Percentiles rank a stretch among this genome's conserved stretches.
phyloP scores from a whole-genome alignment of 192 early-diverging fungal genomes.

The Gaertneriomyces semiglobifer region DNA sequence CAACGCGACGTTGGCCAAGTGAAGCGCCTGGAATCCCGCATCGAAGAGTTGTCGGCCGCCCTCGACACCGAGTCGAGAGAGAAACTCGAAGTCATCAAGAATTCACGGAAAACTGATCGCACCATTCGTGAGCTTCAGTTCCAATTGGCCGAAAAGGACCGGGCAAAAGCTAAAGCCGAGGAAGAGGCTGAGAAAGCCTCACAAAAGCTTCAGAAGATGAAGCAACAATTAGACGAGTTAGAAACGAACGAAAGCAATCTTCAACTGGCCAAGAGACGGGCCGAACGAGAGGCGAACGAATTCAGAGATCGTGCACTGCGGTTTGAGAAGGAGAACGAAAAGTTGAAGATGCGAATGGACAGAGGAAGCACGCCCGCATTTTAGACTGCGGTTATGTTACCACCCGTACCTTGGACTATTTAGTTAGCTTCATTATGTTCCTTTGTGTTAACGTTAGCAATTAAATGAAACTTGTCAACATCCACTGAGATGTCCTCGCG shows the following conservation, averaged over 20 bases:
- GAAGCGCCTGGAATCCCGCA: slow-evolving; percentile 55
- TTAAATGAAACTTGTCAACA: no score
- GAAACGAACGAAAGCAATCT: slow-evolving; percentile 57
- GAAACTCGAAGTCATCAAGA: slow-evolving; percentile 58
- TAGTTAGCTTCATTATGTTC: no score
- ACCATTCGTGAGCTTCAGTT: slow-evolving; percentile 82
- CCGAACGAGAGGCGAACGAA: slow-evolving; percentile 67
- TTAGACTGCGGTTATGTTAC: not conserved
- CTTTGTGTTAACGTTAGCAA: no score
- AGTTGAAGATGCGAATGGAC: slow-evolving; percentile 38
- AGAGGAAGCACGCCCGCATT: slow-evolving; percentile 28
- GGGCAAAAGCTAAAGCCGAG: slow-evolving; percentile 59
- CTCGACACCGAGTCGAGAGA: slow-evolving; percentile 63
- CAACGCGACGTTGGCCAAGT: slow-evolving; percentile 50
- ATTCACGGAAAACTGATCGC: slow-evolving; percentile 65
- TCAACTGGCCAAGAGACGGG: slow-evolving; percentile 65
- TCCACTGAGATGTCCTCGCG: no score
- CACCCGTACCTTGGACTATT: no score
- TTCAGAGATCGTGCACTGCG: slow-evolving; percentile 46
- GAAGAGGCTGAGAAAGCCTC: slow-evolving; percentile 71
- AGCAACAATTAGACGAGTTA: slow-evolving; percentile 64
- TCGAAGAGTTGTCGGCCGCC: slow-evolving; percentile 59
- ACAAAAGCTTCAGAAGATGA: slow-evolving; percentile 62
- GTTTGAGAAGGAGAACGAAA: slow-evolving; percentile 59
- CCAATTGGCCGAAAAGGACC: slow-evolving; percentile 78